These are phyloP conservation scores for Ilyonectria mors-panacis DNA, from an alignment of 2,329 filamentous ascomycete species.

Conservation along the genomic window DNA sequence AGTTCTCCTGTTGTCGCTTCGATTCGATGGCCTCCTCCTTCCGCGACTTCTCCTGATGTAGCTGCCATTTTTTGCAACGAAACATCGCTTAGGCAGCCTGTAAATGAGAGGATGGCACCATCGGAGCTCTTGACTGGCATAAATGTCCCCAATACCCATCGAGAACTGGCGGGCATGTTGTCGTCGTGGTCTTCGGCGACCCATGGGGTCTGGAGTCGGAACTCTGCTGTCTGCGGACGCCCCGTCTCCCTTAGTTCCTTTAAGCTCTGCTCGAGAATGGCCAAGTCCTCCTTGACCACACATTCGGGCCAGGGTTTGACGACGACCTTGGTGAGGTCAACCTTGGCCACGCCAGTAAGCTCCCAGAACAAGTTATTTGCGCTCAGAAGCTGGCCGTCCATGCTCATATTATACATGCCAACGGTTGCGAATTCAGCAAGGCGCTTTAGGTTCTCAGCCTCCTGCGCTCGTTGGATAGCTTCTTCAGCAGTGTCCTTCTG, in stretches of 20 bases:
- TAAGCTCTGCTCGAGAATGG: constrained; percentile 58
- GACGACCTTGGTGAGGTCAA: constrained; percentile 54
- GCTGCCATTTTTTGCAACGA: constrained; percentile 66
- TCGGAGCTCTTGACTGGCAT: constrained; percentile 65
- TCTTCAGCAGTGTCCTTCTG: constrained; percentile 66
- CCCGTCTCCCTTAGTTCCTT: constrained; percentile 57
- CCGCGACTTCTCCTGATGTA: constrained; percentile 63
- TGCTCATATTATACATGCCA: constrained; percentile 68
- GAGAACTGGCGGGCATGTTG: constrained; percentile 59
- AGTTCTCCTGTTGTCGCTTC: constrained; percentile 82
- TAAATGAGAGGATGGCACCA: constrained; percentile 62
- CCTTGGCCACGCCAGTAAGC: constrained; percentile 64
- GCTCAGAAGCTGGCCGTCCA: constrained; percentile 64
- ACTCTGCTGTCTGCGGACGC: constrained; percentile 62
- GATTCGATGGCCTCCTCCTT: constrained; percentile 72
- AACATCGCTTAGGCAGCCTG: constrained; percentile 65
- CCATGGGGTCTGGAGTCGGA: constrained; percentile 65
- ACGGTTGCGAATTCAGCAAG: constrained; percentile 70
- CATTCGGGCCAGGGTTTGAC: constrained; percentile 63
- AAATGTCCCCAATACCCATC: constrained; percentile 66
- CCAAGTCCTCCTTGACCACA: constrained; percentile 62
- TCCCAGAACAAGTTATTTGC: constrained; percentile 70
- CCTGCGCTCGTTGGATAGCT: constrained; percentile 64
- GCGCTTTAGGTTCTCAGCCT: constrained; percentile 67
- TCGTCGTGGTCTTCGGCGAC: constrained; percentile 61